phyloP scores from a whole-genome alignment of 2,329 filamentous ascomycete genomes.

The Talaromyces verruculosus region DNA sequence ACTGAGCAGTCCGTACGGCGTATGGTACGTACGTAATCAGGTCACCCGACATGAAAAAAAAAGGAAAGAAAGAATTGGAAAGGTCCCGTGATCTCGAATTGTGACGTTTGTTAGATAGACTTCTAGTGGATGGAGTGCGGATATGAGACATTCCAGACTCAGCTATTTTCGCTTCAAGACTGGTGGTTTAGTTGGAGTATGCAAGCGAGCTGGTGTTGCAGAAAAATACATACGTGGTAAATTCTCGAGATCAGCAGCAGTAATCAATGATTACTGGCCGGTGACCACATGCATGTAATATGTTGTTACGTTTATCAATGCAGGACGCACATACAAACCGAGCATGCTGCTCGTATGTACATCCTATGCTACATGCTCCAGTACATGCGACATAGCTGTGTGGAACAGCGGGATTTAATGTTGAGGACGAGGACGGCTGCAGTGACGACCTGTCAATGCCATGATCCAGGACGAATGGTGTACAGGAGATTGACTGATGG shows the following conservation, averaged over 20 bases:
- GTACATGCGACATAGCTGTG: background rate
- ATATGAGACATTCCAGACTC: slow-evolving; percentile 5
- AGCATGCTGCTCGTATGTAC: background rate
- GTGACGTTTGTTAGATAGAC: slow-evolving; percentile 4
- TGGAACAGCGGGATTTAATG: background rate
- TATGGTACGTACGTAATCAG: slow-evolving; percentile 5
- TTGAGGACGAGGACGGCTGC: background rate
- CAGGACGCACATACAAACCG: background rate
- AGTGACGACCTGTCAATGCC: background rate
- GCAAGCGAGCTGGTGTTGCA: background rate
- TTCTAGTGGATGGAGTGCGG: background rate
- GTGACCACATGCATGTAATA: slow-evolving; percentile 1
- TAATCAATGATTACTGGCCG: background rate
- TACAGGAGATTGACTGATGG: background rate
- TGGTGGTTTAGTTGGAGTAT: background rate
- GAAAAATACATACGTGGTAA: slow-evolving; percentile 1
- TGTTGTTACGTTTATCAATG: background rate
- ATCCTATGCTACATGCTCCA: background rate
- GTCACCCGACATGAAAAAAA: slow-evolving; percentile 20
- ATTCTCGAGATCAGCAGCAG: background rate
- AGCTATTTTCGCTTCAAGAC: background rate
- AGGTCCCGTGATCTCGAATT: slow-evolving; percentile 13
- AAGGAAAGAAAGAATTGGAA: slow-evolving; percentile 13
- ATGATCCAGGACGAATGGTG: background rate
- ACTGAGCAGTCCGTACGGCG: background rate